Conservation (phyloP, 2,329 filamentous ascomycete genomes). For the Alternaria conjuncta region DNA sequence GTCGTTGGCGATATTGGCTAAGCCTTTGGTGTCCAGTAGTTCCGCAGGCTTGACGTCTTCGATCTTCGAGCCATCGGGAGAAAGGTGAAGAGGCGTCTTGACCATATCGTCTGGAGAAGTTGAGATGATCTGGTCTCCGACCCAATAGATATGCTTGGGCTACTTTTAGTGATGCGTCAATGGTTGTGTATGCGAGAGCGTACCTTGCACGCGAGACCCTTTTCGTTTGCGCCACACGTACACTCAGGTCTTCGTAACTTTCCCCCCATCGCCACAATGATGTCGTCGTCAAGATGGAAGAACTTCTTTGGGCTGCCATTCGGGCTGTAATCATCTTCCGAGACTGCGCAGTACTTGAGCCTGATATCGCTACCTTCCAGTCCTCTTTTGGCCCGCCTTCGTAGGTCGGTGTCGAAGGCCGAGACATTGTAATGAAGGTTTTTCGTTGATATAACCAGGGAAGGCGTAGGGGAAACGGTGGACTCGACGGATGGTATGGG, state of each 20-base stretch:
- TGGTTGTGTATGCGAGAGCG: not conserved
- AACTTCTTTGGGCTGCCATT: slow-evolving; percentile 29
- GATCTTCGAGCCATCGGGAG: slow-evolving; percentile 43
- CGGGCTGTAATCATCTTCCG: slow-evolving; percentile 28
- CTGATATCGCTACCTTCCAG: slow-evolving; percentile 43
- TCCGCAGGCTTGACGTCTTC: slow-evolving; percentile 37
- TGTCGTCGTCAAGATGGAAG: slow-evolving; percentile 47
- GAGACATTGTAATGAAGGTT: slow-evolving; percentile 46
- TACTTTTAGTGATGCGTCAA: slow-evolving; percentile 2
- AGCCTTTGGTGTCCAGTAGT: slow-evolving; percentile 33
- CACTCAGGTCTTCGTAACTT: slow-evolving; percentile 36
- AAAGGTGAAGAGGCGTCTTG: slow-evolving; percentile 36
- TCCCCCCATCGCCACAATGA: slow-evolving; percentile 43
- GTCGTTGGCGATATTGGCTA: slow-evolving; percentile 36
- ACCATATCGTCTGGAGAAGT: slow-evolving; percentile 28
- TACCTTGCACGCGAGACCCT: slow-evolving; percentile 45
- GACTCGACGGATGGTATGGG: slow-evolving; percentile 31
- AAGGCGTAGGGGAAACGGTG: slow-evolving; percentile 35
- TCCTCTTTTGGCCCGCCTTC: slow-evolving; percentile 39
- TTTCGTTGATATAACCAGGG: slow-evolving; percentile 42
- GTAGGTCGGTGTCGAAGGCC: slow-evolving; percentile 38
- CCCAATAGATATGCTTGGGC: slow-evolving; percentile 48
- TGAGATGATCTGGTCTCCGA: slow-evolving; percentile 43
- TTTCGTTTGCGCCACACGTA: slow-evolving; percentile 45
- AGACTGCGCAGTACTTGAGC: slow-evolving; percentile 44